A percentile compares a stretch with the other conserved stretches of the same genome.
phyloP scores from a whole-genome alignment of 2,329 filamentous ascomycete genomes.

The Penicillium occitanis region DNA sequence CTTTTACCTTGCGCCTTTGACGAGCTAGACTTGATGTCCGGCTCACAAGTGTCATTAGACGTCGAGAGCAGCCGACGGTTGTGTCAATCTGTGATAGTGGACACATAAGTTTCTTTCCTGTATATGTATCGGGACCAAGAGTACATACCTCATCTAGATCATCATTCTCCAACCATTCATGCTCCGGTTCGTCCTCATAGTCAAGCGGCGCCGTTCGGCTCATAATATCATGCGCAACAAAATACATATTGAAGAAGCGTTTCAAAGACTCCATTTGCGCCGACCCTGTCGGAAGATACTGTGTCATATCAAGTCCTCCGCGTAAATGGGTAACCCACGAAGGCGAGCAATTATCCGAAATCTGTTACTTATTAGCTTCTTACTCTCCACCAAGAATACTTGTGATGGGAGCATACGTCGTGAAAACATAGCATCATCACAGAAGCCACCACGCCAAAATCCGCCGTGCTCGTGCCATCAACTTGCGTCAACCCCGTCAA shows the following conservation, averaged over 20 bases:
- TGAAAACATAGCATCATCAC: slow-evolving; percentile 38
- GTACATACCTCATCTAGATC: slow-evolving; percentile 27
- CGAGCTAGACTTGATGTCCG: slow-evolving; percentile 25
- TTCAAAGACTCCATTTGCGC: slow-evolving; percentile 24
- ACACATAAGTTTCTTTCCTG: background rate
- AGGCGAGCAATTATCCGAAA: slow-evolving; percentile 33
- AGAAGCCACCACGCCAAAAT: slow-evolving; percentile 30
- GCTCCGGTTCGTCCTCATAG: slow-evolving; percentile 6
- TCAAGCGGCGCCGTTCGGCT: slow-evolving; percentile 25
- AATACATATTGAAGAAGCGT: slow-evolving; percentile 29
- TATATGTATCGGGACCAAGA: background rate
- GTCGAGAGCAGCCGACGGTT: slow-evolving; percentile 34
- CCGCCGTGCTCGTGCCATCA: slow-evolving; percentile 23
- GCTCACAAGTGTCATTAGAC: slow-evolving; percentile 31
- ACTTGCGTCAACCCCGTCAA: slow-evolving; percentile 29
- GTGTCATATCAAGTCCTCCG: slow-evolving; percentile 30
- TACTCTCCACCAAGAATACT: background rate
- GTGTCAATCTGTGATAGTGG: slow-evolving; percentile 32
- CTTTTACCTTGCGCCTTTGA: slow-evolving; percentile 21
- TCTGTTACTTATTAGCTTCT: slow-evolving; percentile 23
- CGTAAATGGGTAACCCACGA: slow-evolving; percentile 36
- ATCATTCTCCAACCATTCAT: slow-evolving; percentile 28
- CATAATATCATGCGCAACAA: slow-evolving; percentile 38
- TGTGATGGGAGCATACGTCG: slow-evolving; percentile 26
- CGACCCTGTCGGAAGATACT: slow-evolving; percentile 20